Percentiles rank a stretch among this genome's conserved stretches.
Conservation (phyloP, 1,284 basidiomycete species). For the Papiliotrema terrestris region DNA sequence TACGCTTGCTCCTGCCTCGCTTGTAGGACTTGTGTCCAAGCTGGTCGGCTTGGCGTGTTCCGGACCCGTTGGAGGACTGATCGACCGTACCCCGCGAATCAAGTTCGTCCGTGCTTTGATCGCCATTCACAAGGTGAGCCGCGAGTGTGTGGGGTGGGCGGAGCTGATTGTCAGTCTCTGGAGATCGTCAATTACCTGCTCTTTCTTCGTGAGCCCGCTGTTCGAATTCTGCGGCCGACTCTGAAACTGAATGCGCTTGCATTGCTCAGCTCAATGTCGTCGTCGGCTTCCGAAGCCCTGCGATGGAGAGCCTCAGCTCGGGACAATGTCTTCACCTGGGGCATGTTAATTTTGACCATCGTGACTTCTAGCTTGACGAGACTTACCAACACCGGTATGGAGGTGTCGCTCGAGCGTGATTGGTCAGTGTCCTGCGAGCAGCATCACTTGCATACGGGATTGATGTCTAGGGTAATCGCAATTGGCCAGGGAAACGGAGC, state of each 20-base stretch:
- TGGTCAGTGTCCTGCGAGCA: neutral
- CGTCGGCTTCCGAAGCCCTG: slow-evolving; percentile 23
- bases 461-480: neutral
- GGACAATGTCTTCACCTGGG: neutral
- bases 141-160: too few relatives aligned
- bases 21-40: slow-evolving; percentile 51
- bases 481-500: neutral
- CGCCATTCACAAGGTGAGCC: slow-evolving; percentile 45
- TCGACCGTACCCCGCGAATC: slow-evolving; percentile 38
- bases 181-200: neutral
- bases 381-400: neutral
- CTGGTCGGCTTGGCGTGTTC: slow-evolving; percentile 44
- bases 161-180: slow-evolving; percentile 42
- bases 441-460: neutral
- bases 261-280: slow-evolving; percentile 36
- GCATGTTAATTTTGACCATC: neutral
- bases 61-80: slow-evolving; percentile 47
- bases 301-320: slow-evolving; percentile 8
- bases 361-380: neutral
- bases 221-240: neutral
- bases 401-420: slow-evolving; percentile 2
- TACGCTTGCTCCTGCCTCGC: slow-evolving; percentile 50
- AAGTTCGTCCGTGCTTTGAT: slow-evolving; percentile 45
- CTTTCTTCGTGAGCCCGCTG: neutral
- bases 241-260: neutral